Conservation (phyloP, 23 red algal genomes). For the Pyropia haitanensis region DNA sequence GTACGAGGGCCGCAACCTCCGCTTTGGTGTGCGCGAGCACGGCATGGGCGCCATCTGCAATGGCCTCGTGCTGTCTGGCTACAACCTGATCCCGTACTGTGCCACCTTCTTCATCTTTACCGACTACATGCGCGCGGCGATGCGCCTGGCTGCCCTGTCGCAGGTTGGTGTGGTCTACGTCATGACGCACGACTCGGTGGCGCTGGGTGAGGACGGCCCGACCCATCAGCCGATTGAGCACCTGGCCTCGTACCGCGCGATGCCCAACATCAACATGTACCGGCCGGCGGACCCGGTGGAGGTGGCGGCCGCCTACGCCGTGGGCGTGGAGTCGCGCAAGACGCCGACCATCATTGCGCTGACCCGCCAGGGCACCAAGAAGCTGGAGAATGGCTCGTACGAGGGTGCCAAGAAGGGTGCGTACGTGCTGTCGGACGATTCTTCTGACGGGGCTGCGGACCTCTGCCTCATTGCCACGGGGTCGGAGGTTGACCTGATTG, state of each 20-base stretch:
- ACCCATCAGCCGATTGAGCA: conserved; percentile 97
- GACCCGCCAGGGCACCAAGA: conserved; percentile 50
- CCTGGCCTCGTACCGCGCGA: conserved; percentile 82
- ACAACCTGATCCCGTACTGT: conserved; percentile 66
- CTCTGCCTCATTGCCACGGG: conserved; percentile 79
- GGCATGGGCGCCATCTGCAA: conserved; percentile 84
- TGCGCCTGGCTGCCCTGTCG: conserved; percentile 74
- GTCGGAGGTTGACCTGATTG: conserved; percentile 52
- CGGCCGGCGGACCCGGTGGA: conserved; percentile 78
- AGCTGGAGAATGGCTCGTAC: conserved; percentile 41
- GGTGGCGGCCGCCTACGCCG: conserved; percentile 60
- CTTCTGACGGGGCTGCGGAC: conserved; percentile 22
- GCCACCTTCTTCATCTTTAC: conserved; percentile 97
- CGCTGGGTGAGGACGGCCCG: conserved; percentile 87
- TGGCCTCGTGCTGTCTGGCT: conserved; percentile 40
- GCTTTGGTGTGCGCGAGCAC: conserved; percentile 89
- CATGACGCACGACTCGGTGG: conserved; percentile 91
- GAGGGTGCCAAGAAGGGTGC: conserved; percentile 58
- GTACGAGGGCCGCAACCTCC: conserved; percentile 53
- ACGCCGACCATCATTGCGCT: conserved; percentile 52
- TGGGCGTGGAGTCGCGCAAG: conserved; percentile 17
- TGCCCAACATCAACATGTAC: conserved; percentile 78
- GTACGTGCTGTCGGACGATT: conserved; percentile 56
- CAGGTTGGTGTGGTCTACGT: conserved; percentile 65
- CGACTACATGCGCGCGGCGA: conserved; percentile 82